Evolutionary conservation across 192 early-diverging fungal species (phyloP), one percentile per base, ranked within the genome.

Genomic region (Coemansia sp.): DNA sequence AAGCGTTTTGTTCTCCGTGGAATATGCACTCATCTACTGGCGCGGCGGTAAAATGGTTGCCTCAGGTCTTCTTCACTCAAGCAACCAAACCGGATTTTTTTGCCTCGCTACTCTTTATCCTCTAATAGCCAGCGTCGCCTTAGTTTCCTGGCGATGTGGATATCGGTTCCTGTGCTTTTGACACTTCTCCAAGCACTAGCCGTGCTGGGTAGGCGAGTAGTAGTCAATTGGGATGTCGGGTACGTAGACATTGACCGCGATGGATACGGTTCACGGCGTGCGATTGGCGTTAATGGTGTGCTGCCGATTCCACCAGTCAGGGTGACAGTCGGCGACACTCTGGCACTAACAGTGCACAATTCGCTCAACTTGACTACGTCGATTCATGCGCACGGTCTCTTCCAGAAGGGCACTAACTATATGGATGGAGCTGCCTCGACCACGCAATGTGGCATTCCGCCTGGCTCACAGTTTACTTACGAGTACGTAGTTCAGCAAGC

Each of bases 311-410:
- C 87, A 0, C 73, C 63, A 0, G 55, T 72, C 20, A 49, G 44
- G 2, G 18, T 61, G 8, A 69, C 61, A 0, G 41, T 49, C 0
- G 72, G 76, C n/a, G 81, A 83, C 22, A 70, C 64, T 0, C 27
- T 83, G 16, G 61, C 34, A 1, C 66, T 83, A 18, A 85, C 61
- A 13, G 78, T 85, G 27, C 64, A 71, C 62, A 90, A 91, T 70
- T 76, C 78, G n/a, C 68, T 91, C 31, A 79, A 88, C 65, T 68
- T 80, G 36, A 80, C 89, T 12, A 89, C 90, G 18, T 74, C 87
- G 2, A 65, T 94, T 63, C 93, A 92, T 77, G 72, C 85, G 0
- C 95, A 96, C 68, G 95, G 95, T 0, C 61, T 95, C 8, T 93
- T 90, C 75, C 91, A 93, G 62, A 90, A 84, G 60, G 89, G 88